phyloP scores from a whole-genome alignment of 352 stramenopile genomes.

The Globisporangium alternatum region DNA sequence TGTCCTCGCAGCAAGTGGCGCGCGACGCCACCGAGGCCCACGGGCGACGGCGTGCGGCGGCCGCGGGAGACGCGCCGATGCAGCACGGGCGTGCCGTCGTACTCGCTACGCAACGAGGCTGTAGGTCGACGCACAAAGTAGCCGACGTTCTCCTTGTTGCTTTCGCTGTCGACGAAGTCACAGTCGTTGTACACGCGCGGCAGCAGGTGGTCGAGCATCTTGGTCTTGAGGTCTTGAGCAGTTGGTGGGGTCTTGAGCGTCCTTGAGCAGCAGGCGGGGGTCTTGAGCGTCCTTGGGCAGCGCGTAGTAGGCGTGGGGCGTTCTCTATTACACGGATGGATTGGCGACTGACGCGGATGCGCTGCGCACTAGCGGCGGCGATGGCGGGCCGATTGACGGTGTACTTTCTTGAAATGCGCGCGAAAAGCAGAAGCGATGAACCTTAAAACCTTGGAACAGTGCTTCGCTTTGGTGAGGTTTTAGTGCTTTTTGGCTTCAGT shows the following conservation, averaged over 20 bases:
- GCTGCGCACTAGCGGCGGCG: no score
- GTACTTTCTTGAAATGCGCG: not conserved
- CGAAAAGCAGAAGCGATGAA: no score
- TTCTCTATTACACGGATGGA: not conserved
- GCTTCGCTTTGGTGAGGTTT: no score
- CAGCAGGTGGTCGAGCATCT: conserved; percentile 43
- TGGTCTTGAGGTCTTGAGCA: no score
- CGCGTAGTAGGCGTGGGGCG: not conserved
- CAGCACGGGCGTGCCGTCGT: conserved; percentile 12
- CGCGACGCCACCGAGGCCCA: not conserved
- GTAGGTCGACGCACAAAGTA: conserved; percentile 42
- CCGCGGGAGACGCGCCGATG: conserved; percentile 2
- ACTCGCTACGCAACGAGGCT: conserved; percentile 12
- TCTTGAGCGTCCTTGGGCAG: conserved; percentile 5
- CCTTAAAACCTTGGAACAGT: no score
- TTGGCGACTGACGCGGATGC: no score
- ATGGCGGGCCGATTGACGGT: no score
- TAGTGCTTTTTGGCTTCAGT: no score
- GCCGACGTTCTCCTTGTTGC: conserved; percentile 72
- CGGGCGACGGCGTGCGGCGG: conserved; percentile 6
- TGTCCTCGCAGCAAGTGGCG: not conserved
- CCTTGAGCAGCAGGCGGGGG: no score
- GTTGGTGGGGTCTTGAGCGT: no score
- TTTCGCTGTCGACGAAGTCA: conserved; percentile 41
- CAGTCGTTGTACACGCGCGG: conserved; percentile 40